phyloP scores from a whole-genome alignment of 1,139 yeast species.

The Yamadazyma friedrichii region DNA sequence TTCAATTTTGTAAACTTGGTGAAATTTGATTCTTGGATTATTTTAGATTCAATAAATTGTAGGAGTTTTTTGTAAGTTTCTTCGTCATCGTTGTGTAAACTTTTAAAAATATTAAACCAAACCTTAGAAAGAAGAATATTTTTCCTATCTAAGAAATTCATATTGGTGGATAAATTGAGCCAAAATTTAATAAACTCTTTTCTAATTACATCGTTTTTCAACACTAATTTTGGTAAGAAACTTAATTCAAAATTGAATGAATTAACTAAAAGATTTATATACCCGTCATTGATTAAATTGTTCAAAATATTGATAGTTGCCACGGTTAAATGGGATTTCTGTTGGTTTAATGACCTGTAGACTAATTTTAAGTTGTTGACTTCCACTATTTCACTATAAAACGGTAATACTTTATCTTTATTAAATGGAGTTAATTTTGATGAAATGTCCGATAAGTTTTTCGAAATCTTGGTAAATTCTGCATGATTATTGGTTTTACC shows the following conservation, averaged over 20 bases:
- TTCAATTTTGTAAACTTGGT: slow-evolving; percentile 71
- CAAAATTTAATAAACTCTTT: slow-evolving; percentile 60
- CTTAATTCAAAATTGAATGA: slow-evolving; percentile 67
- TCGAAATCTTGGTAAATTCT: slow-evolving; percentile 44
- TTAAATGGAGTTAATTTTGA: slow-evolving; percentile 10
- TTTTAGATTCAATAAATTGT: slow-evolving; percentile 44
- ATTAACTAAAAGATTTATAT: slow-evolving; percentile 57
- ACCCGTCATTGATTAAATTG: slow-evolving; percentile 48
- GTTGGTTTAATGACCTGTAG: slow-evolving; percentile 64
- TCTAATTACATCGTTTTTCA: slow-evolving; percentile 57
- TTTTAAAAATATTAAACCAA: slow-evolving; percentile 28
- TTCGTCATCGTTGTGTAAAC: slow-evolving; percentile 55
- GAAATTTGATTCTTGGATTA: slow-evolving; percentile 61
- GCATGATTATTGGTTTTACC: slow-evolving; percentile 63
- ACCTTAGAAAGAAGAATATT: slow-evolving; percentile 13
- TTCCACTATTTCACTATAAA: slow-evolving; percentile 52
- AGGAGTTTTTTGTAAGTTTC: slow-evolving; percentile 43
- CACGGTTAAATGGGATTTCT: slow-evolving; percentile 58
- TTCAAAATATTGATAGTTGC: slow-evolving; percentile 59
- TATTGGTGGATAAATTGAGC: slow-evolving; percentile 37
- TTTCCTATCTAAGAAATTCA: slow-evolving; percentile 16
- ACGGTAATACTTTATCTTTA: slow-evolving; percentile 17
- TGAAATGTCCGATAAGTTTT: slow-evolving; percentile 10
- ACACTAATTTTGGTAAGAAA: slow-evolving; percentile 59
- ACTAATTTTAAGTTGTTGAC: slow-evolving; percentile 57